Evolutionary conservation across 352 stramenopile genomes (phyloP), one percentile per base, ranked within the genome.

Genomic region (Pythium myriotylum): DNA sequence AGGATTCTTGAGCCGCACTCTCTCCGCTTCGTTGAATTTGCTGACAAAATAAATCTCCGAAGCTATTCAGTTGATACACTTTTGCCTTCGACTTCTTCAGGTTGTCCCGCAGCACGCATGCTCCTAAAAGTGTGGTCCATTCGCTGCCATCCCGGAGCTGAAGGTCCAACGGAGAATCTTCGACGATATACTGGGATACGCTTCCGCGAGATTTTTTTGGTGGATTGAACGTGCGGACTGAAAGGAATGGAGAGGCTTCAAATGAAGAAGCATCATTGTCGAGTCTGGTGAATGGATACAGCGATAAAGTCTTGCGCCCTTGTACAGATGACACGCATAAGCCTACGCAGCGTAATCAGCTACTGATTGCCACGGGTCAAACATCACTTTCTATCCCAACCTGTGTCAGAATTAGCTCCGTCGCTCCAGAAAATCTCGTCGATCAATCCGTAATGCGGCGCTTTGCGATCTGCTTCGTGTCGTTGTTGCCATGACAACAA

Each of bases 41-140:
- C 55, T 92, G 83, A 4, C 73, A 84, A 52, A 79, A 88, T 2
- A 92, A 40, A 48, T 92, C 83, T 3, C 83, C 83, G 22, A 87
- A 43, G 54, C 65, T 77, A 54, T 80, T 92, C n/a, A 92, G 48
- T 54, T 89, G 77, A 42, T 89, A 92, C 72, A 54, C 54, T 10
- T 9, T 59, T 57, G 29, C 62, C 50, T 53, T 68, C 48, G 47
- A 70, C 50, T 19, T 57, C 12, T 47, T 53, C 56, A 13, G 3
- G 17, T 55, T 41, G 26, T 65, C 55, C 0, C 14, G 14, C 12
- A 92, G 63, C 1, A 73, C 73, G 19, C 74, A 81, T 16, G 89
- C 46, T 8, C 83, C 83, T 4, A 73, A 59, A 27, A 92, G 64
- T 51, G 58, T 73, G 2, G 81, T 88, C 66, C 69, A 79, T 50